Percentiles rank a stretch among this genome's conserved stretches.
phyloP scores from a whole-genome alignment of 192 early-diverging fungal genomes.

The Lobosporangium transversale region DNA sequence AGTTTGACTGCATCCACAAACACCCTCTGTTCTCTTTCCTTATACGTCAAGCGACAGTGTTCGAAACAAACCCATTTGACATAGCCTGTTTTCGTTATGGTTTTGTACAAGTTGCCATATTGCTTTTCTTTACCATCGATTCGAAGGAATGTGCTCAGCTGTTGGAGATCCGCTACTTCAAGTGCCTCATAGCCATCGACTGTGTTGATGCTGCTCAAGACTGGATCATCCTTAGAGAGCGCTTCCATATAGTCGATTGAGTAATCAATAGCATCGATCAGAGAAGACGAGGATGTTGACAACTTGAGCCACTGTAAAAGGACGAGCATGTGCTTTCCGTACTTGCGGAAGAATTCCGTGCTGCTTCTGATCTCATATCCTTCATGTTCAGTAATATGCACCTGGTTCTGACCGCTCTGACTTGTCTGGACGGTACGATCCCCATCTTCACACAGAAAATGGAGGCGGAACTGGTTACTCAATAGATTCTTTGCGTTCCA shows the following conservation, averaged over 20 bases:
- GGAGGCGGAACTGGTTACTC: neutral
- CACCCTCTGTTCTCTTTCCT: neutral
- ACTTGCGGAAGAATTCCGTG: no score
- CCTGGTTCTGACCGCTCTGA: neutral
- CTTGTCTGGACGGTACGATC: no score
- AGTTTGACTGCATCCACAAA: neutral
- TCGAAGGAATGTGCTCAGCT: no score
- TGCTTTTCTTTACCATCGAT: neutral
- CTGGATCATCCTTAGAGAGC: no score
- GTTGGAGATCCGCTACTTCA: constrained; percentile 2
- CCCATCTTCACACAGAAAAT: neutral
- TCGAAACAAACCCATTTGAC: no score
- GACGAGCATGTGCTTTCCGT: no score
- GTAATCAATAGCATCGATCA: neutral
- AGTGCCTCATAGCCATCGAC: neutral
- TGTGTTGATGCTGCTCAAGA: no score
- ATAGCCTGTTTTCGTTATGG: no score
- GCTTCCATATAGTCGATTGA: no score
- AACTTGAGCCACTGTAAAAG: no score
- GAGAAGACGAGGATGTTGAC: neutral
- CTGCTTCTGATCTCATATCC: no score
- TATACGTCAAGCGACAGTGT: no score
- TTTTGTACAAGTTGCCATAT: neutral
- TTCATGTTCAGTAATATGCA: neutral
- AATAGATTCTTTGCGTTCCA: neutral